Percentiles rank a stretch among this genome's conserved stretches.
Evolutionary conservation across 31 red algal genomes (phyloP).

Genomic region (Bonnemaisonia californica): DNA sequence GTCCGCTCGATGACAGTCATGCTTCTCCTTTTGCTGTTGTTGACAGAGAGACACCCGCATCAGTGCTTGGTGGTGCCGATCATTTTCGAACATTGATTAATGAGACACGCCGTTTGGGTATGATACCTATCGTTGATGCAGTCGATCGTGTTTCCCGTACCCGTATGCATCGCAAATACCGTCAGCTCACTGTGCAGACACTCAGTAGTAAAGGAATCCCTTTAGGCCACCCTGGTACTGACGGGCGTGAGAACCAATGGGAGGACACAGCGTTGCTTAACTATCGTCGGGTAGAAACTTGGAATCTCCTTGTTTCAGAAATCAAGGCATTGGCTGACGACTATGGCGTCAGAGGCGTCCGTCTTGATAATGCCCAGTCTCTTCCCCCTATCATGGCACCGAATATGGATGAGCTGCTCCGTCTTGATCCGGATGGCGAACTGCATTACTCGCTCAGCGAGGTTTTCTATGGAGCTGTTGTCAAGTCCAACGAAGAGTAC

Average conservation of each 20-base stretch:
- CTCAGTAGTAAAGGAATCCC: conserved; percentile 71
- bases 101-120: conserved; percentile 74
- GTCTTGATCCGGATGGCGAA: conserved; percentile 83
- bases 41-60: conserved; percentile 79
- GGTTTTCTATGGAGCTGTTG: conserved; percentile 84
- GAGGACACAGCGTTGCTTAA: conserved; percentile 94
- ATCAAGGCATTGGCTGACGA: conserved; percentile 75
- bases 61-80: conserved; percentile 72
- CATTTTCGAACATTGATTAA: conserved; percentile 74
- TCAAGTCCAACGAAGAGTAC: conserved; percentile 91
- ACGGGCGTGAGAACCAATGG: conserved; percentile 96
- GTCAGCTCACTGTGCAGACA: conserved; percentile 83
- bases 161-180: conserved; percentile 89
- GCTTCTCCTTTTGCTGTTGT: conserved; percentile 86
- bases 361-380: conserved; percentile 97
- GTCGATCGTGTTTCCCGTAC: conserved; percentile 87
- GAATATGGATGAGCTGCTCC: conserved; percentile 88
- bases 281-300: conserved; percentile 92
- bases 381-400: conserved; percentile 84
- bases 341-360: conserved; percentile 89
- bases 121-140: conserved; percentile 89
- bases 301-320: conserved; percentile 89
- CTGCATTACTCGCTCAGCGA: conserved; percentile 95
- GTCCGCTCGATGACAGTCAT: conserved; percentile 77
- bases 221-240: conserved; percentile 91